Conservation (phyloP, 1,284 basidiomycete species). For the Rhodotorula glutinis region DNA sequence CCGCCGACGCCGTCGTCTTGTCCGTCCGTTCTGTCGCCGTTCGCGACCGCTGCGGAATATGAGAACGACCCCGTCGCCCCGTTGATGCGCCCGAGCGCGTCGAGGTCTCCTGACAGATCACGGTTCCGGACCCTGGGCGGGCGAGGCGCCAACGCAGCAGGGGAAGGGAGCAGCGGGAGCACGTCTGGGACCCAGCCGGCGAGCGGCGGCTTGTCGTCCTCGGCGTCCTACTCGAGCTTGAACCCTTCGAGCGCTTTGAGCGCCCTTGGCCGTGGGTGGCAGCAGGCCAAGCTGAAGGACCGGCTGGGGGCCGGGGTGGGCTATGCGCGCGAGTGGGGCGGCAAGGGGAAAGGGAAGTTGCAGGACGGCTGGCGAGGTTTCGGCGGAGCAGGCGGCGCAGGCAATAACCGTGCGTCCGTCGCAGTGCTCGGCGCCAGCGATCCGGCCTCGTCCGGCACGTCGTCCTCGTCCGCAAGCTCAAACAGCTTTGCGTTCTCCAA, state of each 20-base stretch:
- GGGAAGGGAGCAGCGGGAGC: background rate
- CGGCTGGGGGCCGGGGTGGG: constrained; percentile 21
- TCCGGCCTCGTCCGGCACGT: background rate
- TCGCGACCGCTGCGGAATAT: background rate
- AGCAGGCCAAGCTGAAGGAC: constrained; percentile 24
- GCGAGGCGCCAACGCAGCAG: background rate
- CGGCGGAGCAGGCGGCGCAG: background rate
- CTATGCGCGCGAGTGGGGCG: constrained; percentile 28
- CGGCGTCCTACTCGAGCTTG: constrained; percentile 6
- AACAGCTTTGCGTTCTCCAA: background rate
- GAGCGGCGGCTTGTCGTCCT: background rate
- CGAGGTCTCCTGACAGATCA: background rate
- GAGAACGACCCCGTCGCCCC: background rate
- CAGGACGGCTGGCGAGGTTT: constrained; percentile 14
- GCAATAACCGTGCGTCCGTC: background rate
- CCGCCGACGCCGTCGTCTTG: constrained; percentile 12
- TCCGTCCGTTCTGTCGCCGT: constrained; percentile 7
- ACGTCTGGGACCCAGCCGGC: too few species aligned
- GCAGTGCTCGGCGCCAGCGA: background rate
- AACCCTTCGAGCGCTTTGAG: background rate
- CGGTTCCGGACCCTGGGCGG: background rate
- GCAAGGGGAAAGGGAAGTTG: constrained; percentile 17
- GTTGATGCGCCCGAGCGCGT: background rate
- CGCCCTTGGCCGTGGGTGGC: background rate
- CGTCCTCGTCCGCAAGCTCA: background rate